Base-by-base conservation (phyloP, 192 early-diverging fungal species). In the Podila minutissima region DNA sequence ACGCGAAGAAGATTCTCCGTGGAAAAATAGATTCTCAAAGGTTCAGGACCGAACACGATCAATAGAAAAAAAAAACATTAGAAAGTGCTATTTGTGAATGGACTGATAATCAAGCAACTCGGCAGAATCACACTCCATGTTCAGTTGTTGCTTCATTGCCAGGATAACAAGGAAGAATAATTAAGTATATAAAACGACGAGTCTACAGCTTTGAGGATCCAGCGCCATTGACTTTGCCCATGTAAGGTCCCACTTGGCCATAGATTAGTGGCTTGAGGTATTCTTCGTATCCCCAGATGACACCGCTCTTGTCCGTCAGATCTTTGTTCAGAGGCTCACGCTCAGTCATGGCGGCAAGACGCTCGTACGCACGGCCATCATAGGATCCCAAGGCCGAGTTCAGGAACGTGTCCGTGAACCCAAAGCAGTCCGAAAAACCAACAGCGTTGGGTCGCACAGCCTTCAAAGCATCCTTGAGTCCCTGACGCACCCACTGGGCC, bases 331-430 rank as follows among this genome's bases (percentile, higher is more conserved):
- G 26, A 2, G 83, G 83, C 59, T 84, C 83, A 5, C 59, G 35
- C 55, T 74, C 75, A 2, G 83, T 74, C 76, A 78, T 75, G 49
- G 74, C 73, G 3, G 77, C 67, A 60, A 84, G 41, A 0, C 73
- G 51, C 59, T 95, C 94, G 58, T 97, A 97, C 7, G 93, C 92
- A 37, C 89, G 84, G 55, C 94, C 94, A 67, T 95, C 93, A 28
- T 77, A 89, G 24, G 91, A 84, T 12, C 92, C 95, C 35, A 97
- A 74, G 8, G 94, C 91, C 48, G 92, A 93, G 77, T 95, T 89
- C 29, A 97, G 83, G n/a, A 86, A 82, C 64, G 88, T 89, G 60
- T 97, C 95, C 2, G 93, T 85, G 28, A 94, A 82, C 35, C 87
- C 90, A 85, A 93, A 95, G 1, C 94, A 89, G 46, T 97, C 95